phyloP scores from a whole-genome alignment of 176 grass and related monocot genomes.

The Areca catechu region DNA sequence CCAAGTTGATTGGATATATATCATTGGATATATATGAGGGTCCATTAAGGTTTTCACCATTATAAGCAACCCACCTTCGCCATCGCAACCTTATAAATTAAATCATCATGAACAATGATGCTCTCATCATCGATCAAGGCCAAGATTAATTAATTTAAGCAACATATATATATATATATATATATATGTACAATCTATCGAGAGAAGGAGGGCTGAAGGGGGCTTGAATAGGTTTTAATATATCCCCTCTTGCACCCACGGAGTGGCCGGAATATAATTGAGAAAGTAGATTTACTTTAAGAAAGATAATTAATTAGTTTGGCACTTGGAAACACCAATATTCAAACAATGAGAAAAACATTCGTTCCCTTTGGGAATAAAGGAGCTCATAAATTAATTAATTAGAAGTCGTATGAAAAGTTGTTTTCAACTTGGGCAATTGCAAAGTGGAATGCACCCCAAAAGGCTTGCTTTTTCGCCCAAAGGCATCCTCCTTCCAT shows the following conservation, averaged over 20 bases:
- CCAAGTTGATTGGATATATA: background rate
- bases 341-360: slow-evolving; percentile 61
- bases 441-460: slow-evolving; percentile 63
- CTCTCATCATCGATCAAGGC: background rate
- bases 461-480: slow-evolving; percentile 41
- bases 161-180: too few relatives aligned
- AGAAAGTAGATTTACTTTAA: slow-evolving; percentile 38
- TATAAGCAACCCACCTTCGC: too few relatives aligned
- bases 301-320: background rate
- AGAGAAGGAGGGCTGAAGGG: background rate
- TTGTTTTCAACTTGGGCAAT: slow-evolving; percentile 45
- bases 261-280: slow-evolving; percentile 4
- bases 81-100: slow-evolving; percentile 19
- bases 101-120: slow-evolving; percentile 47
- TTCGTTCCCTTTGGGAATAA: slow-evolving; percentile 35
- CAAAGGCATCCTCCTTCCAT: slow-evolving; percentile 30
- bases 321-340: slow-evolving; percentile 63
- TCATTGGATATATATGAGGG: slow-evolving; percentile 1
- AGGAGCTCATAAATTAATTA: slow-evolving; percentile 54
- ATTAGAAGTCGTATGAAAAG: slow-evolving; percentile 44
- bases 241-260: too few relatives aligned
- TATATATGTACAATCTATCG: background rate
- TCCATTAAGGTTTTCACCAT: background rate
- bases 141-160: background rate
- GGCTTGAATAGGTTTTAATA: background rate